These are phyloP conservation scores for Ogataea saltuana DNA, from an alignment of 805 yeast species.

Conservation along the genomic window DNA sequence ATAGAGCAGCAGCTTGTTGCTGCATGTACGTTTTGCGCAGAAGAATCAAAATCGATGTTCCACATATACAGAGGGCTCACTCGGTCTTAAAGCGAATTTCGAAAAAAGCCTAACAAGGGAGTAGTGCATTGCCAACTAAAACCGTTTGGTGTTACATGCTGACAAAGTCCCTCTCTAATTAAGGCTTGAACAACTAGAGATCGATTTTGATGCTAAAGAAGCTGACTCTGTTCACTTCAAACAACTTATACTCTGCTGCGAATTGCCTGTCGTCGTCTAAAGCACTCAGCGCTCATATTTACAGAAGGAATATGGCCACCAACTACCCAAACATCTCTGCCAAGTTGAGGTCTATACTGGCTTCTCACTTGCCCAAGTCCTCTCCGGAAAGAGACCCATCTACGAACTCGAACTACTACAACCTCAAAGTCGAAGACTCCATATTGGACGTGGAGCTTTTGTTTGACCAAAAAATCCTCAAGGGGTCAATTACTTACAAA, in stretches of 20 bases:
- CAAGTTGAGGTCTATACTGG: constrained; percentile 27
- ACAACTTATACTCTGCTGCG: neutral
- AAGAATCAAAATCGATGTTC: constrained; percentile 2
- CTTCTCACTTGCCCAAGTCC: constrained; percentile 36
- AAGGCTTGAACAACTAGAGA: no score
- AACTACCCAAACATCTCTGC: constrained; percentile 31
- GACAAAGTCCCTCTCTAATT: no score
- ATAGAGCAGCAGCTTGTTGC: constrained; percentile 4
- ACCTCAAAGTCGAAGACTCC: constrained; percentile 54
- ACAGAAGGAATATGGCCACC: constrained; percentile 13
- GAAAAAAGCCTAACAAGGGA: no score
- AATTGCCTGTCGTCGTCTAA: neutral
- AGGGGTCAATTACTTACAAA: constrained; percentile 55
- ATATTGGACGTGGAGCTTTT: constrained; percentile 51
- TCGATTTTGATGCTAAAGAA: constrained; percentile 3
- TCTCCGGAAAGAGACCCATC: constrained; percentile 72
- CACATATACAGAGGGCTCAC: constrained; percentile 4
- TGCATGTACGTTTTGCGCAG: constrained; percentile 4
- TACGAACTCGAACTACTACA: constrained; percentile 69
- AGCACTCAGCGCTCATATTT: neutral
- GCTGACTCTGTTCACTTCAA: neutral
- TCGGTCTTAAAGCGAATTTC: neutral
- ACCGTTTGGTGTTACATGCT: no score
- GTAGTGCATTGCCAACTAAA: no score
- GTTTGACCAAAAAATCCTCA: constrained; percentile 52